A percentile compares a stretch with the other conserved stretches of the same genome.
Conservation (phyloP, 371 early-diverging fungal species). For the Furculomyces boomerangus region DNA sequence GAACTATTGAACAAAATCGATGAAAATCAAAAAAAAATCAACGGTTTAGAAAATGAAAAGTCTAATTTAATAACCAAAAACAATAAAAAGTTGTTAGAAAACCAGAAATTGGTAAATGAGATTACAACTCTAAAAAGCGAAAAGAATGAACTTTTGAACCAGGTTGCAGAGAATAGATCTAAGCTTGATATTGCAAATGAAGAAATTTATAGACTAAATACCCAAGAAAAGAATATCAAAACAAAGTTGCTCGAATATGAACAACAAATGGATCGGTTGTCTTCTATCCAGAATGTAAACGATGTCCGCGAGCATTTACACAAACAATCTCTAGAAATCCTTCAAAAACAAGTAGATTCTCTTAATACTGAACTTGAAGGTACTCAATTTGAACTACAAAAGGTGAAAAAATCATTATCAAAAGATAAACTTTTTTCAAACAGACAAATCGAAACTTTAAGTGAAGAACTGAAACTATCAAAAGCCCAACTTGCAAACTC, state of each 20-base stretch:
- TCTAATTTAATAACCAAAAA: constrained; percentile 13
- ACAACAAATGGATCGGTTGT: constrained; percentile 20
- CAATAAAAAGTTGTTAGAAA: constrained; percentile 12
- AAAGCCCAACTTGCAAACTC: constrained; percentile 12
- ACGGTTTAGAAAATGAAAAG: background rate
- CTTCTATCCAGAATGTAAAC: constrained; percentile 11
- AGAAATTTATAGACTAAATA: constrained; percentile 7
- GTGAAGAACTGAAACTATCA: constrained; percentile 21
- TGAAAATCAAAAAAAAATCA: background rate
- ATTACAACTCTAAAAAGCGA: constrained; percentile 9
- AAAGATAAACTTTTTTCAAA: constrained; percentile 21
- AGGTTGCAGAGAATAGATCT: constrained; percentile 15
- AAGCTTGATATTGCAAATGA: constrained; percentile 10
- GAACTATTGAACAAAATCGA: background rate
- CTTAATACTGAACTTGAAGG: constrained; percentile 31
- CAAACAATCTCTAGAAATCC: constrained; percentile 20
- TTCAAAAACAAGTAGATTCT: constrained; percentile 28
- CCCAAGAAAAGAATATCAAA: constrained; percentile 11
- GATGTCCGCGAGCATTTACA: constrained; percentile 25
- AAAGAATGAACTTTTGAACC: constrained; percentile 13
- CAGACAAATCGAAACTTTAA: constrained; percentile 12
- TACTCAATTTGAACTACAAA: constrained; percentile 16
- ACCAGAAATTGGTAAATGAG: constrained; percentile 12
- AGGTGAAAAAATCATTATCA: background rate
- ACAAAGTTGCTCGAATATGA: constrained; percentile 14